A percentile compares a stretch with the other conserved stretches of the same genome.
These are phyloP conservation scores for Exobasidium cylindrosporum DNA, from an alignment of 1,284 basidiomycete species.

Conservation along the genomic window DNA sequence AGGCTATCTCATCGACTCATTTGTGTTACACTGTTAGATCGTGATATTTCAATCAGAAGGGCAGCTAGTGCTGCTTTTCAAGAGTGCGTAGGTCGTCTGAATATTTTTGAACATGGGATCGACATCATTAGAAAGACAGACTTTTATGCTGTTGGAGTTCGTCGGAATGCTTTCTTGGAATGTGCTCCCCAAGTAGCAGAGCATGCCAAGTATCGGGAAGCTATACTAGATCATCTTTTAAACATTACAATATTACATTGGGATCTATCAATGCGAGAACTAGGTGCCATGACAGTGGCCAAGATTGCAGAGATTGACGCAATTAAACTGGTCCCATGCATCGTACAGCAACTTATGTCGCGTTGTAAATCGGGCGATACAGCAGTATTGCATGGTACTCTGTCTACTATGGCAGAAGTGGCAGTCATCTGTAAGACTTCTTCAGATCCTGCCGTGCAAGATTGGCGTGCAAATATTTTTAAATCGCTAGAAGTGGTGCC, in stretches of 20 bases:
- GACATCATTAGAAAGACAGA: conserved; percentile 86
- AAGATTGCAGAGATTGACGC: conserved; percentile 68
- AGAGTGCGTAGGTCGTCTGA: conserved; percentile 85
- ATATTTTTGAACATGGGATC: conserved; percentile 85
- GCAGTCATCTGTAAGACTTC: conserved; percentile 60
- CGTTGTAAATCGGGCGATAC: conserved; percentile 68
- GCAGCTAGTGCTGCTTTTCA: conserved; percentile 98
- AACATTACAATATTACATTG: conserved; percentile 79
- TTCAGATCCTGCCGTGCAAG: conserved; percentile 17
- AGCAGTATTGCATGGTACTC: conserved; percentile 75
- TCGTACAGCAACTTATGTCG: conserved; percentile 15
- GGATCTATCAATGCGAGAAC: conserved; percentile 75
- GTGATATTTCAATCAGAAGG: conserved; percentile 90
- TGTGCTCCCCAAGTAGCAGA: conserved; percentile 81
- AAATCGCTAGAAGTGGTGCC: conserved; percentile 63
- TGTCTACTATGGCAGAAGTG: conserved; percentile 72
- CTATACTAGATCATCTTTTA: conserved; percentile 73
- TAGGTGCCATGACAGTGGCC: conserved; percentile 75
- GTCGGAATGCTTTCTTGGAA: conserved; percentile 75
- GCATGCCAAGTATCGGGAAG: conserved; percentile 67
- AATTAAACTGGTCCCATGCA: conserved; percentile 21
- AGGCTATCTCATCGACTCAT: conserved; percentile 66
- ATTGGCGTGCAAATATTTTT: conserved; percentile 58
- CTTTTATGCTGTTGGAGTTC: conserved; percentile 86
- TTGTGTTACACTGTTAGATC: conserved; percentile 78